phyloP scores from a whole-genome alignment of 305 asterid species.

The Fraxinus velutina region DNA sequence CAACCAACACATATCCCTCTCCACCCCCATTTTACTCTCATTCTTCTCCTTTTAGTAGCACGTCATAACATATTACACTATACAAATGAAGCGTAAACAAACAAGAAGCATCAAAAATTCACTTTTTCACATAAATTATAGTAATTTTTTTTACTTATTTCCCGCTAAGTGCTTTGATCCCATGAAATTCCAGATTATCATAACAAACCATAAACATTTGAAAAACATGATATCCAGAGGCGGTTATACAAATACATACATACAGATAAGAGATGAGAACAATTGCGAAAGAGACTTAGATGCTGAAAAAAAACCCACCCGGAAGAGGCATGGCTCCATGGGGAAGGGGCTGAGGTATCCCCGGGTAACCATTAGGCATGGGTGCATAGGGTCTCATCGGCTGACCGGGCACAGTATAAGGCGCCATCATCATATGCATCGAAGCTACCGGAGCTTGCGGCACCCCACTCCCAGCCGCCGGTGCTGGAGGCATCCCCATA shows the following conservation, averaged over 20 bases:
- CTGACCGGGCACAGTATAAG: conserved; percentile 56
- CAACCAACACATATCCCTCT: conserved; percentile 64
- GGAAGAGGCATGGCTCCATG: conserved; percentile 69
- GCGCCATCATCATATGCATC: conserved; percentile 33
- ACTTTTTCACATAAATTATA: conserved; percentile 16
- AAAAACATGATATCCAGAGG: conserved; percentile 18
- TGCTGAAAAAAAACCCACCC: conserved; percentile 65
- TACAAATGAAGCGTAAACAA: not conserved
- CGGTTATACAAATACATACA: conserved; percentile 1
- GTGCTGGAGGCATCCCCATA: conserved; percentile 39
- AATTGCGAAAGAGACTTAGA: not conserved
- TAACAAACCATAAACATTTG: conserved; percentile 15
- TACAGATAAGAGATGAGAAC: conserved; percentile 8
- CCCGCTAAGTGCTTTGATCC: not conserved
- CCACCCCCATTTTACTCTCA: conserved; percentile 42
- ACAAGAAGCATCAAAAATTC: conserved; percentile 20
- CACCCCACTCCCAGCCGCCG: conserved; percentile 38
- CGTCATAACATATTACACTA: conserved; percentile 24
- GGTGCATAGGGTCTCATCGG: conserved; percentile 57
- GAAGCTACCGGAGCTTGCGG: conserved; percentile 37
- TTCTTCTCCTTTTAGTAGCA: conserved; percentile 28
- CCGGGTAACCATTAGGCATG: conserved; percentile 70
- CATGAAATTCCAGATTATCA: conserved; percentile 11
- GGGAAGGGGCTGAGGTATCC: conserved; percentile 46
- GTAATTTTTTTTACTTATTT: conserved; percentile 6